A percentile compares a stretch with the other conserved stretches of the same genome.
These are phyloP conservation scores for Hymenoscyphus infarciens DNA, from an alignment of 2,329 filamentous ascomycete genomes.

Conservation along the genomic window DNA sequence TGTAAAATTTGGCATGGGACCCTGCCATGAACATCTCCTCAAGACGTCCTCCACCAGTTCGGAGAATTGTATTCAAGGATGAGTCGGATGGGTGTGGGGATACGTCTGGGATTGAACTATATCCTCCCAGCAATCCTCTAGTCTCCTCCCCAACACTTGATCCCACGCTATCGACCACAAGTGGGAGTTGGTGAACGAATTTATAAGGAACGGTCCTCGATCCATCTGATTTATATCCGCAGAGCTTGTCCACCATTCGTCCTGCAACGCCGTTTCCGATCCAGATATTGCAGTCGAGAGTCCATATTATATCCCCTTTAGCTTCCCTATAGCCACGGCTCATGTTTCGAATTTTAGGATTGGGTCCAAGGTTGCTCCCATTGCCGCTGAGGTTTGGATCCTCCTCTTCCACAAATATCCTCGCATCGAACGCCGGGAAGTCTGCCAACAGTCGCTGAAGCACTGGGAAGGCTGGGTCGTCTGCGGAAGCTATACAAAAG, in stretches of 20 bases:
- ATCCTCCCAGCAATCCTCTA: conserved; percentile 22
- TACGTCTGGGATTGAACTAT: conserved; percentile 23
- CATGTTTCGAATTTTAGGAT: conserved; percentile 98
- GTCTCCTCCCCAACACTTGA: conserved; percentile 27
- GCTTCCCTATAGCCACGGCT: conserved; percentile 89
- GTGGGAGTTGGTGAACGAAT: conserved; percentile 89
- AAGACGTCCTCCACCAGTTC: conserved; percentile 70
- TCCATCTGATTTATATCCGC: conserved; percentile 58
- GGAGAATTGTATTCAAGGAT: conserved; percentile 25
- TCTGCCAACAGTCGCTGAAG: conserved; percentile 69
- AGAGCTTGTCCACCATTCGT: conserved; percentile 84
- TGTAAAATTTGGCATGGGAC: conserved; percentile 95
- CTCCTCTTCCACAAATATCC: conserved; percentile 76
- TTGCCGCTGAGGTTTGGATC: conserved; percentile 64
- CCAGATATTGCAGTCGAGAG: conserved; percentile 97
- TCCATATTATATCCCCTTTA: conserved; percentile 84
- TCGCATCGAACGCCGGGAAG: conserved; percentile 68
- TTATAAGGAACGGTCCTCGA: conserved; percentile 63
- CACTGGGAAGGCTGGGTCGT: conserved; percentile 74
- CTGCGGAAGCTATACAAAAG: conserved; percentile 73
- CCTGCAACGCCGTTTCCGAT: conserved; percentile 73
- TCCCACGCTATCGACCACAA: conserved; percentile 73
- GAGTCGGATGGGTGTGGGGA: conserved; percentile 22
- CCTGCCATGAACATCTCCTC: conserved; percentile 96
- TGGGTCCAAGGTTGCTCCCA: conserved; percentile 70